phyloP scores from a whole-genome alignment of 768 basidiomycete genomes.

The Chalciporus sphaerocephalus region DNA sequence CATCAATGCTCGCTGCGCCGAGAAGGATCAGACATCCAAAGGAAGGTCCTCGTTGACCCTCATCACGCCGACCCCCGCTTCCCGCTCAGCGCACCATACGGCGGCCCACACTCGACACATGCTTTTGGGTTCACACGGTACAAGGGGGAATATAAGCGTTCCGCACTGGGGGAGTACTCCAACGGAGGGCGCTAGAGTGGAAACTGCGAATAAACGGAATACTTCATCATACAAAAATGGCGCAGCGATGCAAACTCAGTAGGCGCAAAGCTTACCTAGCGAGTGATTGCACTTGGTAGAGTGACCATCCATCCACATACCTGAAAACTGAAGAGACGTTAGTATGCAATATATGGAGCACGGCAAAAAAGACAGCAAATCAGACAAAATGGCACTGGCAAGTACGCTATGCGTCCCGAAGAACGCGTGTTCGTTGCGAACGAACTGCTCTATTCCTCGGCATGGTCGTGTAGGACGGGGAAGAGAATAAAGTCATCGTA shows the following conservation, averaged over 20 bases:
- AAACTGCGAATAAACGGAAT: conserved; percentile 83
- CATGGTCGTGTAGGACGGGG: conserved; percentile 91
- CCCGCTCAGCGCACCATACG: conserved; percentile 63
- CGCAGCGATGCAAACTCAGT: conserved; percentile 12
- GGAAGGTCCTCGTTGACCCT: conserved; percentile 69
- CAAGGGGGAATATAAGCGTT: conserved; percentile 72
- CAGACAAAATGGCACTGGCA: conserved; percentile 90
- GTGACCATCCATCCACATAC: neutral
- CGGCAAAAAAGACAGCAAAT: conserved; percentile 20
- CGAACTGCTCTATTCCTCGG: conserved; percentile 75
- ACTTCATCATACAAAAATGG: conserved; percentile 48
- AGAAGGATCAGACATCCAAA: conserved; percentile 79
- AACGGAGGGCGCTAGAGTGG: conserved; percentile 66
- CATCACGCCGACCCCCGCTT: conserved; percentile 73
- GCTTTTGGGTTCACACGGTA: conserved; percentile 66
- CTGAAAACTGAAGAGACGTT: conserved; percentile 6
- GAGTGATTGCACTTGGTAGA: neutral
- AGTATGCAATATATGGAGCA: conserved; percentile 10
- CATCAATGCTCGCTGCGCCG: conserved; percentile 22
- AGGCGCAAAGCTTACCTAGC: conserved; percentile 22
- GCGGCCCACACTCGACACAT: conserved; percentile 62
- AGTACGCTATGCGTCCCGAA: conserved; percentile 66
- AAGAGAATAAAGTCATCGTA: conserved; percentile 81
- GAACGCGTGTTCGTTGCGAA: conserved; percentile 70
- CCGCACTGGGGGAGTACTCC: conserved; percentile 71